These are phyloP conservation scores for Gonapodya prolifera DNA, from an alignment of 192 early-diverging fungal species.

Conservation along the genomic window DNA sequence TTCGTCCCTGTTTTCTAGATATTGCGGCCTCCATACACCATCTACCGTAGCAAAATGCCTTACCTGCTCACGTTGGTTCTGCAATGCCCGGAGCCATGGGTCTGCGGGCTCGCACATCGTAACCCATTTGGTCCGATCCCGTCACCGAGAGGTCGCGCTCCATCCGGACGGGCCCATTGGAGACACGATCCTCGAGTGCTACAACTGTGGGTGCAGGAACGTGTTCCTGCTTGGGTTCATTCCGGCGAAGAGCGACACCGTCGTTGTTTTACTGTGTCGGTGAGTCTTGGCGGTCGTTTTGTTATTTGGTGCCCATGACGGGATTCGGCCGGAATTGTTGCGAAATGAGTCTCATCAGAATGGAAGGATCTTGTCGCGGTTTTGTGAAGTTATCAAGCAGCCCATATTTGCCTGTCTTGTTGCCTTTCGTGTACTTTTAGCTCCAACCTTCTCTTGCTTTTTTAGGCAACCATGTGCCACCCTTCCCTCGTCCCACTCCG, in stretches of 20 bases:
- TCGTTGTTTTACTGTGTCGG: constrained; percentile 93
- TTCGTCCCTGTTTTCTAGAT: no score
- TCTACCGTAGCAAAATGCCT: constrained; percentile 85
- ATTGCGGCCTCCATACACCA: constrained; percentile 87
- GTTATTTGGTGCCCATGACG: background rate
- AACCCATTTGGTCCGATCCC: constrained; percentile 81
- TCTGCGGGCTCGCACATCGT: constrained; percentile 90
- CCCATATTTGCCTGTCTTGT: no score
- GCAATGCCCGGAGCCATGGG: constrained; percentile 65
- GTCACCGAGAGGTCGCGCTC: constrained; percentile 88
- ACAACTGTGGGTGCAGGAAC: constrained; percentile 91
- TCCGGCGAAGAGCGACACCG: constrained; percentile 94
- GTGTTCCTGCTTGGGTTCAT: constrained; percentile 96
- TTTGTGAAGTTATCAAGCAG: no score
- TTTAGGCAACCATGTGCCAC: constrained; percentile 80
- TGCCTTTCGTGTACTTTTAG: no score
- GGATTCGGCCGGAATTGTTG: no score
- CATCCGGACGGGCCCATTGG: constrained; percentile 89
- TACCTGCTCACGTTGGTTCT: constrained; percentile 90
- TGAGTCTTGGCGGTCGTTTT: constrained; percentile 18
- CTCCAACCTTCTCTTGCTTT: background rate
- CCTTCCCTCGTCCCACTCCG: constrained; percentile 71
- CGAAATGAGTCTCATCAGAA: no score
- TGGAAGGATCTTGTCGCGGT: no score
- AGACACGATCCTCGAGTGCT: constrained; percentile 91